phyloP scores from a whole-genome alignment of 2,329 filamentous ascomycete genomes.

The Plenodomus biglobosus region DNA sequence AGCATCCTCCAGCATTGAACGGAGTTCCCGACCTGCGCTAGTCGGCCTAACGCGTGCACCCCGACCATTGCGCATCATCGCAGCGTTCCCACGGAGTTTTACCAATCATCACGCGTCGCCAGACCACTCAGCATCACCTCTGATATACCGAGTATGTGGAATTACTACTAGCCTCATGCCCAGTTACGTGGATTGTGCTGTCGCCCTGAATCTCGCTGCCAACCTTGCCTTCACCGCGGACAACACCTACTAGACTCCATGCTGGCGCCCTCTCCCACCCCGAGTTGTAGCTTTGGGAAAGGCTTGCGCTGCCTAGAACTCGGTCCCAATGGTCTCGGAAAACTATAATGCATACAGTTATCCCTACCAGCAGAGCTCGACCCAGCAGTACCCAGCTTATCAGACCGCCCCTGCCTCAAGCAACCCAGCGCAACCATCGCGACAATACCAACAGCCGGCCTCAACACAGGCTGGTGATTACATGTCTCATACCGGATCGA shows the following conservation, averaged over 20 bases:
- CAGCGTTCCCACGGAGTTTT: background rate
- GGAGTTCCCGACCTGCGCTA: background rate
- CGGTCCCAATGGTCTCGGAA: constrained; percentile 28
- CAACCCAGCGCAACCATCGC: constrained; percentile 22
- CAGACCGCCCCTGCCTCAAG: constrained; percentile 31
- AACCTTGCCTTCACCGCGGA: background rate
- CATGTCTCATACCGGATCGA: constrained; percentile 26
- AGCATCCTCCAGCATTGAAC: background rate
- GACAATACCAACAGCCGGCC: constrained; percentile 29
- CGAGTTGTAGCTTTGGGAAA: constrained; percentile 5
- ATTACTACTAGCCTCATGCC: background rate
- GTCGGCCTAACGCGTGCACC: constrained; percentile 12
- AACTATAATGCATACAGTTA: constrained; percentile 33
- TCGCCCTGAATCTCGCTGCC: background rate
- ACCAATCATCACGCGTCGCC: background rate
- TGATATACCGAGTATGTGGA: background rate
- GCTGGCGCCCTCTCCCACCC: constrained; percentile 2
- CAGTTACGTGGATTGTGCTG: background rate
- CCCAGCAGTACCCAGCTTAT: constrained; percentile 31
- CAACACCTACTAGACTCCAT: constrained; percentile 7
- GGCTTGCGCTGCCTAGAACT: constrained; percentile 3
- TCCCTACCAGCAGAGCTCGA: constrained; percentile 32
- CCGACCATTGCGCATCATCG: constrained; percentile 4
- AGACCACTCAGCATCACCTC: background rate
- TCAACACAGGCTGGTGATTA: constrained; percentile 32